These are phyloP conservation scores for Thelonectria rubi DNA, from an alignment of 2,329 filamentous ascomycete species.

Conservation along the genomic window DNA sequence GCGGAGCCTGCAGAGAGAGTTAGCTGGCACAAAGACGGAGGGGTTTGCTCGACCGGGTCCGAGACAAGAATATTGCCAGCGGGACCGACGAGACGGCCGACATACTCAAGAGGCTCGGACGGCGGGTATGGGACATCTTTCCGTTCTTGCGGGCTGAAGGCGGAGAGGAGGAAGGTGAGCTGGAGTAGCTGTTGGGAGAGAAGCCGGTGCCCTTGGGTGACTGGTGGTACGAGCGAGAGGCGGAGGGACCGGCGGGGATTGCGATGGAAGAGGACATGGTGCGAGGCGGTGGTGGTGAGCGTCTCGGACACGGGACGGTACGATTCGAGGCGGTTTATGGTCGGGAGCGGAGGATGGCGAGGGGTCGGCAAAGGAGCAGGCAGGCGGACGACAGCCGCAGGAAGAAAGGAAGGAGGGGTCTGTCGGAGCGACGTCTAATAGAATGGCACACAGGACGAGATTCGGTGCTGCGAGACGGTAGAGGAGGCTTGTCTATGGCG, in stretches of 20 bases:
- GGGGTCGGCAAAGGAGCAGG: constrained; percentile 31
- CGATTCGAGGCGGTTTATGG: constrained; percentile 13
- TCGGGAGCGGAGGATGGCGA: constrained; percentile 27
- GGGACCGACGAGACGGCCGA: constrained; percentile 22
- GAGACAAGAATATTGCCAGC: constrained; percentile 27
- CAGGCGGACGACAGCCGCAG: constrained; percentile 13
- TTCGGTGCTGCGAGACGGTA: constrained; percentile 1
- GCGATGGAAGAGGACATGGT: constrained; percentile 74
- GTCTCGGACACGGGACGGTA: constrained; percentile 16
- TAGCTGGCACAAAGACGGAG: constrained; percentile 35
- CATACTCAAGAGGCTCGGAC: constrained; percentile 70
- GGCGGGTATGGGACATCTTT: constrained; percentile 62
- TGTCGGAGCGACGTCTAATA: constrained; percentile 19
- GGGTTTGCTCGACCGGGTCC: constrained; percentile 11
- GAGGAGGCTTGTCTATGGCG: not conserved
- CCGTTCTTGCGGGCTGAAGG: constrained; percentile 60
- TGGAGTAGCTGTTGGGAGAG: constrained; percentile 55
- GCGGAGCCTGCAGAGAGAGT: constrained; percentile 67
- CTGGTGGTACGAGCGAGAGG: constrained; percentile 48
- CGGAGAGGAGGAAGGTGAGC: constrained; percentile 61
- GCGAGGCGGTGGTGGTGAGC: constrained; percentile 5
- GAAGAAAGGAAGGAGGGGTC: constrained; percentile 18
- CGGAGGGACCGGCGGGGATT: constrained; percentile 63
- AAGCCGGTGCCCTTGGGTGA: constrained; percentile 57
- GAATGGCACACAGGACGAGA: constrained; percentile 35